A percentile compares a stretch with the other conserved stretches of the same genome.
Conservation (phyloP, 164 flowering plant genomes). For the Umbilicus rupestris region DNA sequence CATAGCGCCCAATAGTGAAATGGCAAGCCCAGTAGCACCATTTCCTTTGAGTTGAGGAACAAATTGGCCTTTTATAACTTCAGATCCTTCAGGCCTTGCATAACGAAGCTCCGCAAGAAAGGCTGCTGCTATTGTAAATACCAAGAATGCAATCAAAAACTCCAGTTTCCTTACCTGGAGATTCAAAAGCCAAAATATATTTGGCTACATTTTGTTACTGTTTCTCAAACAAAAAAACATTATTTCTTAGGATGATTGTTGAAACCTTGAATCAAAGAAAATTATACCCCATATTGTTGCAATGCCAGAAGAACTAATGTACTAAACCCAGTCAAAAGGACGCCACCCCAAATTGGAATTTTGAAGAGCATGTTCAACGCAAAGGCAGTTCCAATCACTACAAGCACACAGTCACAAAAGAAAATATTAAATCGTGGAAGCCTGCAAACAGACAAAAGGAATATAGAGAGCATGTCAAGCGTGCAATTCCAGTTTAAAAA, state of each 20-base stretch:
- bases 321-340: constrained; percentile 84
- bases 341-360: constrained; percentile 83
- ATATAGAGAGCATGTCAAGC: neutral
- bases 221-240: neutral
- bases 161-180: constrained; percentile 87
- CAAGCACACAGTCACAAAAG: constrained; percentile 11
- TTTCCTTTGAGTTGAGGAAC: constrained; percentile 77
- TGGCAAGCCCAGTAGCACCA: constrained; percentile 81
- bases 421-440: neutral
- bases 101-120: constrained; percentile 75
- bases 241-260: neutral
- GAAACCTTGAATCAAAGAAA: constrained; percentile 2
- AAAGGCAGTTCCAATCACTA: constrained; percentile 91
- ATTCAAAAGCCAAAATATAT: neutral
- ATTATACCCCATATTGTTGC: constrained; percentile 90
- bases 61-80: constrained; percentile 75
- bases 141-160: constrained; percentile 74
- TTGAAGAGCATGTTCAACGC: constrained; percentile 91
- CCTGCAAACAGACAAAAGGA: neutral
- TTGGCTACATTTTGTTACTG: neutral
- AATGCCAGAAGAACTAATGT: constrained; percentile 73
- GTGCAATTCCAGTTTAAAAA: neutral
- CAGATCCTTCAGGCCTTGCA: constrained; percentile 63
- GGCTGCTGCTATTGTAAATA: constrained; percentile 77
- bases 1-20: constrained; percentile 92